Conservation (phyloP, 495 filamentous ascomycete genomes). For the Hypoxylon rickii region DNA sequence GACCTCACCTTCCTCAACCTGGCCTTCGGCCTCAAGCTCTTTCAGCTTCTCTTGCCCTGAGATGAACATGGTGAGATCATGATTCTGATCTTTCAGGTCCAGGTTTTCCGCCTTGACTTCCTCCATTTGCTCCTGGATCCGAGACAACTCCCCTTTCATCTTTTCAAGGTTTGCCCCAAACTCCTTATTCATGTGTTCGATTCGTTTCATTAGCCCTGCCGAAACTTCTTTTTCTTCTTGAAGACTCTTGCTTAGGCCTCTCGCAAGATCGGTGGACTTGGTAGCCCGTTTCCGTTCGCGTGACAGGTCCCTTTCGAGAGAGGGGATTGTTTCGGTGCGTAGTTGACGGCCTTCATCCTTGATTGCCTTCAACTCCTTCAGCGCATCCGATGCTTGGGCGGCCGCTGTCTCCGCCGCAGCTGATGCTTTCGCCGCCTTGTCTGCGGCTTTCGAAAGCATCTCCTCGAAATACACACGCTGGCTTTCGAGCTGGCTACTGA, state of each 20-base stretch:
- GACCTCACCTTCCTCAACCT: constrained; percentile 60
- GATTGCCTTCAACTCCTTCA: constrained; percentile 55
- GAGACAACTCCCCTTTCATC: too few relatives aligned
- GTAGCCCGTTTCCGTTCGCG: constrained; percentile 69
- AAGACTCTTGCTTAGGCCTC: constrained; percentile 74
- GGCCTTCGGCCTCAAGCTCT: constrained; percentile 65
- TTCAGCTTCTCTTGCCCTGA: constrained; percentile 79
- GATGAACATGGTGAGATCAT: constrained; percentile 91
- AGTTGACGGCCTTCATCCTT: constrained; percentile 60
- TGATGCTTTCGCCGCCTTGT: constrained; percentile 81
- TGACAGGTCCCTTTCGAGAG: constrained; percentile 70
- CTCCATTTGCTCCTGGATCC: constrained; percentile 57
- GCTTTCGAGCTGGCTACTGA: constrained; percentile 87
- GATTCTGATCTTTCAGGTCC: constrained; percentile 79
- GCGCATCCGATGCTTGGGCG: constrained; percentile 55
- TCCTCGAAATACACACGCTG: constrained; percentile 95
- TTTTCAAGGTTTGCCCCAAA: too few relatives aligned
- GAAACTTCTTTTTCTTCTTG: constrained; percentile 88
- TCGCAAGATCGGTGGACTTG: constrained; percentile 74
- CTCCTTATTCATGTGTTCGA: constrained; percentile 68
- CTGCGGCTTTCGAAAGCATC: constrained; percentile 84
- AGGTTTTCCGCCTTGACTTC: constrained; percentile 59
- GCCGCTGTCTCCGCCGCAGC: constrained; percentile 66
- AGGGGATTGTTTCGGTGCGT: constrained; percentile 60
- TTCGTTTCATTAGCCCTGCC: constrained; percentile 74